Evolutionary conservation across 164 flowering plant species (phyloP).

Genomic region (Sedum album): DNA sequence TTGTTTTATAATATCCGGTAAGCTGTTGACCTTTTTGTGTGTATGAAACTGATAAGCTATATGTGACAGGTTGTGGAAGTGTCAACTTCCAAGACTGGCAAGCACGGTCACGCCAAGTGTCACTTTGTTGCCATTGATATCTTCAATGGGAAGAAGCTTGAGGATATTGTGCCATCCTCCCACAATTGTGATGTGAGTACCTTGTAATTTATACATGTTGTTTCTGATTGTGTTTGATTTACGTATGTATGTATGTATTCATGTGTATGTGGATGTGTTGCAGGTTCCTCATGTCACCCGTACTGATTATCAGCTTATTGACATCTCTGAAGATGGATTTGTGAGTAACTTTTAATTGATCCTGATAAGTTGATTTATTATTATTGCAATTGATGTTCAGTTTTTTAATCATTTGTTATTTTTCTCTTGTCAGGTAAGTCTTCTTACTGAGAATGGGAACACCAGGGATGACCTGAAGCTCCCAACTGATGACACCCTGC

Average conservation of each 20-base stretch:
- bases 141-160: constrained; percentile 46
- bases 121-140: constrained; percentile 58
- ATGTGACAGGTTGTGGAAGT: constrained; percentile 52
- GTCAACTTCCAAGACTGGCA: constrained; percentile 55
- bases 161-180: constrained; percentile 59
- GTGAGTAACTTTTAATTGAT: constrained; percentile 17
- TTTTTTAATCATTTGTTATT: neutral
- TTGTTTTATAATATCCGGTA: too few species aligned
- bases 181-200: constrained; percentile 48
- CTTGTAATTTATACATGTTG: neutral
- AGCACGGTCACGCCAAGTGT: constrained; percentile 63
- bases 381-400: neutral
- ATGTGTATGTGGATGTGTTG: neutral
- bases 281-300: constrained; percentile 63
- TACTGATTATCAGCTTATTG: constrained; percentile 56
- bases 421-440: constrained; percentile 32
- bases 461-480: constrained; percentile 54
- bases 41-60: neutral
- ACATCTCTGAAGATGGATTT: constrained; percentile 64
- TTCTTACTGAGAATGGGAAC: constrained; percentile 49
- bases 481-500: constrained; percentile 49
- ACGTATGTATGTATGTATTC: neutral
- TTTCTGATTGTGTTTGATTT: neutral
- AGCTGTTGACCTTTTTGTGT: too few species aligned
- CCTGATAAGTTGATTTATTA: neutral